A percentile compares a stretch with the other conserved stretches of the same genome.
Evolutionary conservation across 371 early-diverging fungal genomes (phyloP).

Genomic region (Apophysomyces elegans): DNA sequence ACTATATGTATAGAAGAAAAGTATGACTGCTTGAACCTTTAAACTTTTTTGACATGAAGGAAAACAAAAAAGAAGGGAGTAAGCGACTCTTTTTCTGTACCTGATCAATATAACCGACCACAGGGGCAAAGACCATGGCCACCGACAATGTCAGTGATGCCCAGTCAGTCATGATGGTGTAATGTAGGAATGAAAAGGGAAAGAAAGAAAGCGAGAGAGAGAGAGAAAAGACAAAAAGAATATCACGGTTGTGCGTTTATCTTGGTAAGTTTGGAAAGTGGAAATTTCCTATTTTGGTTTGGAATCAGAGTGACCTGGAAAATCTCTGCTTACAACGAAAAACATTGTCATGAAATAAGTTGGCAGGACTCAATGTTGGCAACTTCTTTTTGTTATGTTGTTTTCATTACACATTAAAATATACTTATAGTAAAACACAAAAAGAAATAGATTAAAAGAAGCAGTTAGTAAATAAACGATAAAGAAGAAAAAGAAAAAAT

Average conservation of each 20-base stretch:
- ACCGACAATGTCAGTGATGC: conserved; percentile 19
- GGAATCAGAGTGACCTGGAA: too few relatives aligned
- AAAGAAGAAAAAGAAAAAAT: background rate
- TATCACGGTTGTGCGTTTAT: too few relatives aligned
- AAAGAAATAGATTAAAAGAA: background rate
- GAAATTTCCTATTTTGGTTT: too few relatives aligned
- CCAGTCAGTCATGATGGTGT: conserved; percentile 16
- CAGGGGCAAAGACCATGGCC: conserved; percentile 31
- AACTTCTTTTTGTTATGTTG: too few relatives aligned
- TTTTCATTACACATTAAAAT: too few relatives aligned
- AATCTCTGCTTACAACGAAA: too few relatives aligned
- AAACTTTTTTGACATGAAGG: background rate
- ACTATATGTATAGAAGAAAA: conserved; percentile 14
- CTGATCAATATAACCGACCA: conserved; percentile 34
- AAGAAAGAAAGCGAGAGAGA: background rate
- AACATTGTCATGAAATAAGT: too few relatives aligned
- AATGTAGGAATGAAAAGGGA: background rate
- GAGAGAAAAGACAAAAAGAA: too few relatives aligned
- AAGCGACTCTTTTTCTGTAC: conserved; percentile 1
- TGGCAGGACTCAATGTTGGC: too few relatives aligned
- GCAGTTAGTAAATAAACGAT: background rate
- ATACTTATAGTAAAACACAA: too few relatives aligned
- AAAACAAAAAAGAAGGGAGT: background rate
- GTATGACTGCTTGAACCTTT: background rate
- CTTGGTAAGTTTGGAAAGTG: too few relatives aligned